Conservation (phyloP, 805 yeast species). For the Lipomyces sp. region DNA sequence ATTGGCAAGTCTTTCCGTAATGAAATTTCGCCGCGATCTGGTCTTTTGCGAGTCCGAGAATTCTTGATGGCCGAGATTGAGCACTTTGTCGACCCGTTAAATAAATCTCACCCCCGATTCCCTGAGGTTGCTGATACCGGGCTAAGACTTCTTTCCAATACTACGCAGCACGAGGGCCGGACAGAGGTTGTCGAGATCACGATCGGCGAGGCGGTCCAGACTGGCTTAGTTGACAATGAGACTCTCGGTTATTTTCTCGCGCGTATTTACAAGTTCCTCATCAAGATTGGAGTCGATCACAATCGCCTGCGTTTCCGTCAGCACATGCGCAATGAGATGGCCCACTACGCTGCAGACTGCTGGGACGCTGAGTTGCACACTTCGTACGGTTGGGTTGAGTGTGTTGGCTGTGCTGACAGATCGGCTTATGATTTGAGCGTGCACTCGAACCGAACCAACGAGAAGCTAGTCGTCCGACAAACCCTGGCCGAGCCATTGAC, state of each 20-base stretch:
- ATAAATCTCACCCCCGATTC: constrained; percentile 84
- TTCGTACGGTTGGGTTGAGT: constrained; percentile 99
- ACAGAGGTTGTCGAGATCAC: constrained; percentile 67
- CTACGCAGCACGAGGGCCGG: constrained; percentile 83
- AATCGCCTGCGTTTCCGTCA: constrained; percentile 91
- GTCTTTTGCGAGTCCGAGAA: constrained; percentile 96
- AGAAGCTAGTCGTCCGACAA: constrained; percentile 92
- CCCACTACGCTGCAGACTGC: constrained; percentile 98
- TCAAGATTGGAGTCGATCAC: constrained; percentile 88
- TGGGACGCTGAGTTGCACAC: constrained; percentile 99
- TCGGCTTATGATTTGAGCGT: constrained; percentile 97
- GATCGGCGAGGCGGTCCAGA: constrained; percentile 86
- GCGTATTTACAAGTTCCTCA: constrained; percentile 82
- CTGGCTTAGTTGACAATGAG: constrained; percentile 92
- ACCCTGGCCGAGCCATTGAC: constrained; percentile 80
- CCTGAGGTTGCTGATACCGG: constrained; percentile 71
- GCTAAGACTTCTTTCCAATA: constrained; percentile 82
- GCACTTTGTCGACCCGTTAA: constrained; percentile 92
- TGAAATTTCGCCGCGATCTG: constrained; percentile 98
- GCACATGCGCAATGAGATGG: constrained; percentile 99
- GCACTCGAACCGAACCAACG: constrained; percentile 93
- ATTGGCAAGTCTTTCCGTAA: constrained; percentile 99
- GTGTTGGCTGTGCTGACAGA: constrained; percentile 99
- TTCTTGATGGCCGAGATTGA: constrained; percentile 99
- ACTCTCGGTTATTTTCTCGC: constrained; percentile 97